Percentiles rank a stretch among this genome's conserved stretches.
These are phyloP conservation scores for Botrytis fragariae DNA, from an alignment of 2,329 filamentous ascomycete species.

Conservation along the genomic window DNA sequence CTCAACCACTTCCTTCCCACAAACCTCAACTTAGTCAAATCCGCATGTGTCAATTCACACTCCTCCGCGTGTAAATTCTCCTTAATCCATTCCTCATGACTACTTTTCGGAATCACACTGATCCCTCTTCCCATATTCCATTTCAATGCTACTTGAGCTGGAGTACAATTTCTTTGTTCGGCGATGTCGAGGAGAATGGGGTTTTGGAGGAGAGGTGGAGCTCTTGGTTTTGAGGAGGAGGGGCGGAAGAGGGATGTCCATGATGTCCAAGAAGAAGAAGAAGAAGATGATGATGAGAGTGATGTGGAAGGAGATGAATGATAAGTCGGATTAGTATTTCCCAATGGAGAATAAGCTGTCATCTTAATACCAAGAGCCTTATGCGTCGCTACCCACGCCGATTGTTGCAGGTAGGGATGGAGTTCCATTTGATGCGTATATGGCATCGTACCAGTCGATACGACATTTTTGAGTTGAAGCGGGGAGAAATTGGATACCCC, in stretches of 20 bases:
- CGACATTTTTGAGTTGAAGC: conserved; percentile 20
- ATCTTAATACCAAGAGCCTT: conserved; percentile 37
- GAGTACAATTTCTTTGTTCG: conserved; percentile 28
- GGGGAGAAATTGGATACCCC: conserved; percentile 81
- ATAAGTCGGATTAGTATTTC: conserved; percentile 47
- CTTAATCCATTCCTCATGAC: conserved; percentile 43
- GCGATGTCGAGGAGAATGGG: background rate
- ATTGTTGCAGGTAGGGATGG: conserved; percentile 71
- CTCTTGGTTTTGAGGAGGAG: background rate
- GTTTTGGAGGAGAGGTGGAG: conserved; percentile 8
- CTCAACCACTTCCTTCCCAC: conserved; percentile 37
- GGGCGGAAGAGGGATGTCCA: background rate
- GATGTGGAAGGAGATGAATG: background rate
- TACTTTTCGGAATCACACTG: conserved; percentile 51
- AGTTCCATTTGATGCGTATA: conserved; percentile 81
- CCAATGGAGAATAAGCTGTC: conserved; percentile 40
- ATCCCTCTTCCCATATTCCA: conserved; percentile 50
- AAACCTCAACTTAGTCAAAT: conserved; percentile 41
- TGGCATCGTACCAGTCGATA: conserved; percentile 46
- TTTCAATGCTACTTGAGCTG: conserved; percentile 46
- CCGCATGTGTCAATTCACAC: conserved; percentile 40
- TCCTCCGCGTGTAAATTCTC: conserved; percentile 52
- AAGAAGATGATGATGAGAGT: background rate
- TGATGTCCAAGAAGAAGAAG: background rate
- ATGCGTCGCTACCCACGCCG: conserved; percentile 31